Evolutionary conservation across 257 asterid species (phyloP).

Genomic region (Striga asiatica): DNA sequence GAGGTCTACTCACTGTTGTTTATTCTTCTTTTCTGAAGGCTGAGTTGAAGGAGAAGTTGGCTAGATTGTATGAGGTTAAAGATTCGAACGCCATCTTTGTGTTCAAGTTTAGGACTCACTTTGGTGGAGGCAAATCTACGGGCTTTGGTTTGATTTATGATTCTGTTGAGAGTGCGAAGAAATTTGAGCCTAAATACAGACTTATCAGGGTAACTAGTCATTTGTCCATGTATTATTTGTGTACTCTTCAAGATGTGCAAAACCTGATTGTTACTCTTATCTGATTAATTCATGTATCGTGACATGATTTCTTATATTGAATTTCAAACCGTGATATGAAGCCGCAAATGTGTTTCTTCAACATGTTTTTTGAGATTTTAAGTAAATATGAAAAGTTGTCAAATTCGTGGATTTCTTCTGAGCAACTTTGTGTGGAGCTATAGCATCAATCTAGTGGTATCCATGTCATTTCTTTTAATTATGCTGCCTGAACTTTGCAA

Average conservation of each 20-base stretch:
- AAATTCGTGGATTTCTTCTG: no score
- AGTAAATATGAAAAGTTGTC: no score
- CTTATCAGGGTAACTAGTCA: constrained; percentile 61
- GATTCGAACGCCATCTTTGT: constrained; percentile 77
- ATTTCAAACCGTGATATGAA: no score
- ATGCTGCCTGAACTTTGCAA: not conserved
- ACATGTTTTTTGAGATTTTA: no score
- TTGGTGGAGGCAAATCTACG: constrained; percentile 96
- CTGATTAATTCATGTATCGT: no score
- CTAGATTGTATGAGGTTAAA: constrained; percentile 70
- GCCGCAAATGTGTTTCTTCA: no score
- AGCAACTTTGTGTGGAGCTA: no score
- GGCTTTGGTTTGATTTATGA: constrained; percentile 90
- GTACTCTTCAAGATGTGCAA: not conserved
- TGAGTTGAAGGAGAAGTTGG: constrained; percentile 71
- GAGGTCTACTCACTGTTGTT: not conserved
- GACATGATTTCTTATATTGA: no score
- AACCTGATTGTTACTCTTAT: no score
- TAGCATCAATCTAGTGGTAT: no score
- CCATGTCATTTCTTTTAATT: not conserved
- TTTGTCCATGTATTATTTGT: not conserved
- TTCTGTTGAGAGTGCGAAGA: constrained; percentile 83
- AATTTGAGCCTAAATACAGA: constrained; percentile 80
- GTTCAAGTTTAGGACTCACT: constrained; percentile 91
- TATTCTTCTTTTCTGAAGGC: constrained; percentile 26